Conservation (phyloP, 306 rosid genomes). For the Begonia fuchsioides region DNA sequence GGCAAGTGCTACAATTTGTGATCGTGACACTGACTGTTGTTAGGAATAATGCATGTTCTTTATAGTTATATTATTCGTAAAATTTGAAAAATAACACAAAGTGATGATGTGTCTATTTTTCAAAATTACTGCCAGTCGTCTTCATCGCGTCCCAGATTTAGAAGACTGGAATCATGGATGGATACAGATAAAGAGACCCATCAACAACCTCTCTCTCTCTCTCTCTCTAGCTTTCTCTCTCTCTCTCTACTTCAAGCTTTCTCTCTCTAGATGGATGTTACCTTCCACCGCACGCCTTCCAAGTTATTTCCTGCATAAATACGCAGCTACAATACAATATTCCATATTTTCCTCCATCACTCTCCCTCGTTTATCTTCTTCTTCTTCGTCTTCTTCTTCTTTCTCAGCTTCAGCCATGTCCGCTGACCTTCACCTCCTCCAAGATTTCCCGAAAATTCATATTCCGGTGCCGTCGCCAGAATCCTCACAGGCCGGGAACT, state of each 20-base stretch:
- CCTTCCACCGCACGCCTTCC: slow-evolving; percentile 13
- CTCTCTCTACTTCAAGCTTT: neutral
- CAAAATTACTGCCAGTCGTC: too few relatives aligned
- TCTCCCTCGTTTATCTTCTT: too few relatives aligned
- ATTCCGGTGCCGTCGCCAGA: neutral
- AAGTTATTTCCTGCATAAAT: slow-evolving; percentile 3
- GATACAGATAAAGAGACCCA: neutral
- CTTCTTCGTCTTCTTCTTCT: too few relatives aligned
- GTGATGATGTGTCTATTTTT: too few relatives aligned
- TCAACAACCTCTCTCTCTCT: neutral
- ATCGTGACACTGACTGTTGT: too few relatives aligned
- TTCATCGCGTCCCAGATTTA: too few relatives aligned
- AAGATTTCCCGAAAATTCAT: neutral
- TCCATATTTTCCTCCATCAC: neutral
- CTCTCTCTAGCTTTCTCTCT: neutral
- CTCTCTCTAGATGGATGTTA: slow-evolving; percentile 5
- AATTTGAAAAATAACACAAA: too few relatives aligned
- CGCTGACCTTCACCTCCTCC: neutral
- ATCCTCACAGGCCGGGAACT: neutral
- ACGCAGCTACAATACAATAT: neutral
- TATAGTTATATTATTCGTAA: too few relatives aligned
- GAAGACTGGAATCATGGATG: too few relatives aligned
- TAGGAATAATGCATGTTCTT: too few relatives aligned
- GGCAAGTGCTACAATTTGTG: too few relatives aligned
- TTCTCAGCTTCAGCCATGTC: neutral